Base-by-base conservation (phyloP, 139 green algal species). In the Desmodesmus armatus region DNA sequence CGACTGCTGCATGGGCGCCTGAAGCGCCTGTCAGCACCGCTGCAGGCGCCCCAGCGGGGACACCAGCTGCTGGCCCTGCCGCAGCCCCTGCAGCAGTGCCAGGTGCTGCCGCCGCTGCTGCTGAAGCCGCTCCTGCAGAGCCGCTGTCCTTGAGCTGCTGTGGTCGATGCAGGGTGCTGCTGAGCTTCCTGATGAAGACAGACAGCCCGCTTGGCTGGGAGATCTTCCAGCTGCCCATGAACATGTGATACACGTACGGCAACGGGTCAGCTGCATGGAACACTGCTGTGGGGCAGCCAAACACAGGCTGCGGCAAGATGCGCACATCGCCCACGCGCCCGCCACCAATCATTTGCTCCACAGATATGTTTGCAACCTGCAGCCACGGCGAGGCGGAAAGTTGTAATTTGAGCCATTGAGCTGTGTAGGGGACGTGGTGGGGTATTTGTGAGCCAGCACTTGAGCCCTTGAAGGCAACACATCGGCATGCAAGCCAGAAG, bases 191-290 rank as follows among this genome's bases (percentile, higher is more conserved):
- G 2, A 87, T 37, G 5, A 87, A 77, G 23, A 27, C 41, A 31
- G 55, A 2, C 7, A 87, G 25, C 71, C 76, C 77, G 40, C 29
- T 81, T 3, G 60, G 43, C 21, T 66, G 49, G 37, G 65, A n/a
- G 3, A 41, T 25, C 39, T 58, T 55, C 82, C 82, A 87, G 44
- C 55, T 78, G 43, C 82, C 82, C 43, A 83, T 87, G 72, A 87
- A 87, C 82, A 87, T 87, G 58, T 87, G 82, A 58, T 87, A 87
- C 40, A 77, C 71, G 3, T 77, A 82, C 1, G 82, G 69, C n/a
- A 77, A 39, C 17, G 53, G 67, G n/a, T 87, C 82, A 23, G 23
- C 44, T 9, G 71, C 71, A 33, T 82, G 77, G 47, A 74, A 81
- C 19, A n/a, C 67, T 15, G 41, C 58, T n/a, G 40, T 78, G 15